Evolutionary conservation across 2,329 filamentous ascomycete genomes (phyloP), one percentile per base, ranked within the genome.

Genomic region (Colletotrichum sp.): DNA sequence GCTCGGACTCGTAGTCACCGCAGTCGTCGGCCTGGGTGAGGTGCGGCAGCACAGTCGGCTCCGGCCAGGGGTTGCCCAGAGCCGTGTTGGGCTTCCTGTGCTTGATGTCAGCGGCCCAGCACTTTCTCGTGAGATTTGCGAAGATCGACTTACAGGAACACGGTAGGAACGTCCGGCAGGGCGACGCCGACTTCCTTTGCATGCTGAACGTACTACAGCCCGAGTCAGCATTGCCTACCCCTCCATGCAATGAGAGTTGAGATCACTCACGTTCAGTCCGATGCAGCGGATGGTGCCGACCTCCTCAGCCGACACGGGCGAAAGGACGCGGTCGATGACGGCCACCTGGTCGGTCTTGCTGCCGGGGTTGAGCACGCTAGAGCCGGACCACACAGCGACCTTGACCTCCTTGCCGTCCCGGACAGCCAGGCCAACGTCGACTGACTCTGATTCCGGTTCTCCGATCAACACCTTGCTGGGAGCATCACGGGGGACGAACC

Each of bases 1-100:
- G 85, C 82, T 92, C 91, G 5, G 89, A 88, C 81, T 92, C 90
- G 81, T 91, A 92, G 82, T 92, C 91, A 60, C 88, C 89, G 26
- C 88, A 88, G 81, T 90, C 88, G 68, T 90, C 88, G 16, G 83
- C 81, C 76, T 90, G 86, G 3, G 82, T 82, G 39, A 84, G 71
- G 80, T 89, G 90, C 30, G 91, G 90, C 62, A 93, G 86, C 44
- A 88, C 80, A 0, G 88, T 89, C 12, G 88, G 86, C 5, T 86
- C 85, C 3, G 86, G 87, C 84, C 86, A 92, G 4, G 90, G 91
- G 80, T 91, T 89, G 6, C 87, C 87, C 10, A 93, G 85, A 5
- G 88, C 82, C 4, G 89, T 90, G 18, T 85, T 83, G 1, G 91
- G 91, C 81, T 93, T 93, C 77, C 82, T 81, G 24, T 15, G 15